Percentiles rank a stretch among this genome's conserved stretches.
Evolutionary conservation across 495 filamentous ascomycete genomes (phyloP).

Genomic region (Annulohypoxylon moriforme): DNA sequence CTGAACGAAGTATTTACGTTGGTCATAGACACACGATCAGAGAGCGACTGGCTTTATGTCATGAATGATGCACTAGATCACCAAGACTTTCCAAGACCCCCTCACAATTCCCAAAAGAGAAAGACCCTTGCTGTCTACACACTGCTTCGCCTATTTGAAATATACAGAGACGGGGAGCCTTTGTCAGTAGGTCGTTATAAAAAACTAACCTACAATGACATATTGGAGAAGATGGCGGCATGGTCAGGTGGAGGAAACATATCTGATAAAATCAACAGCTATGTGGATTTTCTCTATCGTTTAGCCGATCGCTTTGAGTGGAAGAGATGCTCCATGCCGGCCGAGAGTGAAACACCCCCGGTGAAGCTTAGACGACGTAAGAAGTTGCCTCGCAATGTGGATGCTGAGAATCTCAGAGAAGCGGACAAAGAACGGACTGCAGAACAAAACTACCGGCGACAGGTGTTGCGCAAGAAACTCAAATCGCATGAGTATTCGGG

Average conservation of each 20-base stretch:
- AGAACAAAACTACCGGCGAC: slow-evolving; percentile 62
- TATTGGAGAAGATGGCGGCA: slow-evolving; percentile 11
- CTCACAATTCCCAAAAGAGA: slow-evolving; percentile 26
- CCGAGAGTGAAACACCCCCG: background rate
- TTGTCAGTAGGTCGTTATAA: slow-evolving; percentile 32
- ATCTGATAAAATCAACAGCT: slow-evolving; percentile 3
- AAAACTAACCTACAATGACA: slow-evolving; percentile 23
- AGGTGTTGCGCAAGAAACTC: slow-evolving; percentile 55
- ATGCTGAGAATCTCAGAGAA: slow-evolving; percentile 60
- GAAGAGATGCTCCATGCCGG: background rate
- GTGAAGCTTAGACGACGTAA: slow-evolving; percentile 52
- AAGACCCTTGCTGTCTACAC: slow-evolving; percentile 23
- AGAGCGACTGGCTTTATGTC: slow-evolving; percentile 18
- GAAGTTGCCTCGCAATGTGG: slow-evolving; percentile 57
- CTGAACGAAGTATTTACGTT: slow-evolving; percentile 29
- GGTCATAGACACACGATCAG: background rate
- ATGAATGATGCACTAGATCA: slow-evolving; percentile 2
- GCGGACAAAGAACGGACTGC: slow-evolving; percentile 56
- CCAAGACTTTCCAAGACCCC: slow-evolving; percentile 27
- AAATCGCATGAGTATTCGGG: slow-evolving; percentile 45
- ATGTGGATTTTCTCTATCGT: slow-evolving; percentile 31
- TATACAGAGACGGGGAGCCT: slow-evolving; percentile 6
- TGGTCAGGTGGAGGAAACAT: background rate
- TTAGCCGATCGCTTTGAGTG: slow-evolving; percentile 42
- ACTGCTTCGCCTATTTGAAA: slow-evolving; percentile 40